phyloP scores from a whole-genome alignment of 2,329 filamentous ascomycete genomes.

The Ophiostoma piceae region DNA sequence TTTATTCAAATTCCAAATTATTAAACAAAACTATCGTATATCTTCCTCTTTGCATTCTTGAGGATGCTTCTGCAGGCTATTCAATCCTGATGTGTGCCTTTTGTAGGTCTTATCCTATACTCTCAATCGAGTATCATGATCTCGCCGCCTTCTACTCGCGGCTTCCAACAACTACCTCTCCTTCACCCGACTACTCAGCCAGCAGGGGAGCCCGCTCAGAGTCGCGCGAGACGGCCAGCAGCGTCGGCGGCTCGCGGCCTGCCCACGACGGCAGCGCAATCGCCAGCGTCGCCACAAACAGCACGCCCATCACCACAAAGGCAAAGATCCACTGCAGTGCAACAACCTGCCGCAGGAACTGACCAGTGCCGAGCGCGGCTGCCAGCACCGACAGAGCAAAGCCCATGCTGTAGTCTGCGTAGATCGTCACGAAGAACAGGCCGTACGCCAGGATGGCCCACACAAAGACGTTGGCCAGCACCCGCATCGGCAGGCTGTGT shows the following conservation, averaged over 20 bases:
- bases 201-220: conserved; percentile 59
- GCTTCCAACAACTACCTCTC: no score
- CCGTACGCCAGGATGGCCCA: conserved; percentile 78
- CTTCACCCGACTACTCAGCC: conserved; percentile 36
- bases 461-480: conserved; percentile 81
- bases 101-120: not conserved
- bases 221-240: conserved; percentile 36
- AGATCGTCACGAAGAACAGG: conserved; percentile 65
- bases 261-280: conserved; percentile 61
- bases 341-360: conserved; percentile 67
- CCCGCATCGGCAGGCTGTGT: conserved; percentile 61
- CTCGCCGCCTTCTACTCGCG: not conserved
- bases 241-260: conserved; percentile 45
- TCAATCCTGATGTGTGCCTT: not conserved
- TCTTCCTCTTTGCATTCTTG: not conserved
- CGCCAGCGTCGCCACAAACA: conserved; percentile 63
- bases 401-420: conserved; percentile 74
- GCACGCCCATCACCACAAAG: conserved; percentile 70
- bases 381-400: conserved; percentile 69
- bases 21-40: not conserved
- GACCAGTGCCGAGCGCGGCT: conserved; percentile 69
- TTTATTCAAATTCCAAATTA: not conserved
- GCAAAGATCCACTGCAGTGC: conserved; percentile 92
- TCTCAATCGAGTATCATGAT: not conserved
- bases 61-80: not conserved